Conservation (phyloP, 495 filamentous ascomycete species). For the Daldinia concentrica region DNA sequence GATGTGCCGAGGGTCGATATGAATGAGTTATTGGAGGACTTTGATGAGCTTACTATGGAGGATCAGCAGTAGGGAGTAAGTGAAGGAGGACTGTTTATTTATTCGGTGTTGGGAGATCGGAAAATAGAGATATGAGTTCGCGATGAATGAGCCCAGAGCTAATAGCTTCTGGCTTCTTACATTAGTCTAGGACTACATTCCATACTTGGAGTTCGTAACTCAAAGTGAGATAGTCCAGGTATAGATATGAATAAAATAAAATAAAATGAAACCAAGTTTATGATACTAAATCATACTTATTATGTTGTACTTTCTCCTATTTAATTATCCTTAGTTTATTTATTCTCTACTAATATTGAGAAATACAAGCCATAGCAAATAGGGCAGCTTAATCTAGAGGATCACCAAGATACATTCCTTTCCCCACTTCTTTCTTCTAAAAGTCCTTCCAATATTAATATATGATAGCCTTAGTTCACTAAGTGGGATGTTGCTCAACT, state of each 20-base stretch:
- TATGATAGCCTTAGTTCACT: no score
- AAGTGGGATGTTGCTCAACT: no score
- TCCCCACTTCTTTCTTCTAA: no score
- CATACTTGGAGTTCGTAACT: background rate
- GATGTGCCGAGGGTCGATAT: slow-evolving; percentile 79
- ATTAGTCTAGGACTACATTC: background rate
- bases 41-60: slow-evolving; percentile 79
- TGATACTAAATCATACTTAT: background rate
- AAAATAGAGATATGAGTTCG: background rate
- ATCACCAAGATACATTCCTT: no score
- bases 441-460: no score
- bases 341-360: background rate
- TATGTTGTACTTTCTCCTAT: background rate
- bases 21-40: slow-evolving; percentile 88
- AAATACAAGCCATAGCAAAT: no score
- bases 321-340: no score
- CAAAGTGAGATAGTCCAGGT: background rate
- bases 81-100: background rate
- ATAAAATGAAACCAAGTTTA: background rate
- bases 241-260: background rate
- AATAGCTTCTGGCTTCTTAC: background rate
- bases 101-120: background rate
- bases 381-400: no score
- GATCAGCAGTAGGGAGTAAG: slow-evolving; percentile 49
- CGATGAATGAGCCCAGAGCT: background rate